These are phyloP conservation scores for Hortaea werneckii DNA, from an alignment of 2,329 filamentous ascomycete species.

Conservation along the genomic window DNA sequence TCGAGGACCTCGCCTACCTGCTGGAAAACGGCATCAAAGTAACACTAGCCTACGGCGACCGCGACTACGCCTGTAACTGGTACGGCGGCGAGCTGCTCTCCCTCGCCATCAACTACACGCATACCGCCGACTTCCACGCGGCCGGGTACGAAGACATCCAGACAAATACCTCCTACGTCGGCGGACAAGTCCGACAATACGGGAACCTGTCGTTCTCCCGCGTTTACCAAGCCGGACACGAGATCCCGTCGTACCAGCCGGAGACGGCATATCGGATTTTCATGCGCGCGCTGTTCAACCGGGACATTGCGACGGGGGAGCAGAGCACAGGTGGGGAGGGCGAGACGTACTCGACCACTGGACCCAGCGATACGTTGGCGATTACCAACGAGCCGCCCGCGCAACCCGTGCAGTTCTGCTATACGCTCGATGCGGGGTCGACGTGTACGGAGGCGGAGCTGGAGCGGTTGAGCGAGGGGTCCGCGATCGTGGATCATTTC, in stretches of 20 bases:
- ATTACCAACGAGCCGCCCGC: conserved; percentile 6
- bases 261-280: conserved; percentile 42
- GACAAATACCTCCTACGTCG: conserved; percentile 18
- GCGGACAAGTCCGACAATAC: conserved; percentile 27
- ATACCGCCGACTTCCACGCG: conserved; percentile 20
- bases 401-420: conserved; percentile 12
- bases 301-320: conserved; percentile 35
- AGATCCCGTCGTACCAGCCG: conserved; percentile 37
- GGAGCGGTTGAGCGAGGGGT: conserved; percentile 5
- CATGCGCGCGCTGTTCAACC: conserved; percentile 35
- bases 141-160: conserved; percentile 24
- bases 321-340: not conserved
- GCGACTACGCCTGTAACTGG: conserved; percentile 29
- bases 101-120: conserved; percentile 27
- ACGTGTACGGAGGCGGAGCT: conserved; percentile 10
- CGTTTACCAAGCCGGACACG: conserved; percentile 31
- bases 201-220: conserved; percentile 21
- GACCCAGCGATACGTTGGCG: conserved; percentile 4
- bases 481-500: conserved; percentile 6
- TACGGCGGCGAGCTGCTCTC: conserved; percentile 13
- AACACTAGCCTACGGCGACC: conserved; percentile 30
- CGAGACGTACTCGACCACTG: not conserved
- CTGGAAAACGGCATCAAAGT: conserved; percentile 30
- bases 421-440: conserved; percentile 5
- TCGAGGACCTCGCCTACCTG: conserved; percentile 32